These are phyloP conservation scores for Penicillium ucsense DNA, from an alignment of 495 filamentous ascomycete genomes.

Conservation along the genomic window DNA sequence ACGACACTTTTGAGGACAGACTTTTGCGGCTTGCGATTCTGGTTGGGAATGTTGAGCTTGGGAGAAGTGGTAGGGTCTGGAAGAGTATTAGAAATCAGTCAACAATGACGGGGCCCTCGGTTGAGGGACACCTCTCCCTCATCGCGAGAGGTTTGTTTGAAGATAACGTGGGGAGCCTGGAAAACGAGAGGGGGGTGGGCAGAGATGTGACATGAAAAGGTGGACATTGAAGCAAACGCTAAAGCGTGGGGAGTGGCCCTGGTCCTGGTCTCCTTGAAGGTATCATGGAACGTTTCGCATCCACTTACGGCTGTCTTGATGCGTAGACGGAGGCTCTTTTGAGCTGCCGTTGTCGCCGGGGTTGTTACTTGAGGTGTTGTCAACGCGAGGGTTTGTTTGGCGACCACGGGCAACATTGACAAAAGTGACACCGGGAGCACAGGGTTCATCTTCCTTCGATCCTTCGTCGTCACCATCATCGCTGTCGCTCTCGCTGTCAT, in stretches of 20 bases:
- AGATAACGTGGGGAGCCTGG: too few relatives aligned
- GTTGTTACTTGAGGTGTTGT: slow-evolving; percentile 14
- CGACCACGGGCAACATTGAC: slow-evolving; percentile 12
- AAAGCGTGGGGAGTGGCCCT: too few relatives aligned
- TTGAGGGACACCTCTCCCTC: too few relatives aligned
- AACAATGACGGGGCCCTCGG: too few relatives aligned
- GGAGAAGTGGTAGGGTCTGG: neutral
- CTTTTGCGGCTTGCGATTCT: slow-evolving; percentile 25
- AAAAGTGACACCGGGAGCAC: slow-evolving; percentile 23
- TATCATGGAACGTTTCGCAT: too few relatives aligned
- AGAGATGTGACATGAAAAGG: too few relatives aligned
- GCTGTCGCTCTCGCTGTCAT: slow-evolving; percentile 34
- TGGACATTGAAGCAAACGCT: too few relatives aligned
- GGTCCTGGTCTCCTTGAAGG: too few relatives aligned
- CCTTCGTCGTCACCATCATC: slow-evolving; percentile 35
- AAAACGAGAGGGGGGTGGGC: too few relatives aligned
- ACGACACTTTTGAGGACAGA: slow-evolving; percentile 48
- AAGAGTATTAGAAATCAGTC: too few relatives aligned
- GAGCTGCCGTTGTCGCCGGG: slow-evolving; percentile 12
- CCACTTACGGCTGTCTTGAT: slow-evolving; percentile 58
- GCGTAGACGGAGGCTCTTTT: slow-evolving; percentile 4
- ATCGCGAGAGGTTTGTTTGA: too few relatives aligned
- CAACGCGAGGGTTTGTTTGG: slow-evolving; percentile 17
- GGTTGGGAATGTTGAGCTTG: neutral
- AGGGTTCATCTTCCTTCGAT: slow-evolving; percentile 39